phyloP scores from a whole-genome alignment of 257 asterid species.

The Solanum chiquidenum region DNA sequence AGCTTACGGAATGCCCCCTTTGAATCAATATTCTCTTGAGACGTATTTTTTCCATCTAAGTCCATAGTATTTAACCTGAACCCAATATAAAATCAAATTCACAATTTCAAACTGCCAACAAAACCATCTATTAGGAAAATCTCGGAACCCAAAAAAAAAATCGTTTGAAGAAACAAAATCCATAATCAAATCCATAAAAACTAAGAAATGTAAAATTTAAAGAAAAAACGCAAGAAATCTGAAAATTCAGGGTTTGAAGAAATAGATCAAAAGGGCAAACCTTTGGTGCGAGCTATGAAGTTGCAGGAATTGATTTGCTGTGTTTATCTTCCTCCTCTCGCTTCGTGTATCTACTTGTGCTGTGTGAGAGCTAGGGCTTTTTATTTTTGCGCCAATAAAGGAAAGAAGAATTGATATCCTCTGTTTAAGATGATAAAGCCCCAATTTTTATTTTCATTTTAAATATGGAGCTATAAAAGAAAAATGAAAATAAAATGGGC shows the following conservation, averaged over 20 bases:
- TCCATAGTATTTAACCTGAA: constrained; percentile 37
- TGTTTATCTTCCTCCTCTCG: background rate
- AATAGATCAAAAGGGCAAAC: background rate
- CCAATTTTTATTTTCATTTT: no score
- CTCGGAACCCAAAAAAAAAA: no score
- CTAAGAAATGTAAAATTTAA: background rate
- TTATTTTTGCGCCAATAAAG: background rate
- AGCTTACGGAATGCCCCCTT: constrained; percentile 77
- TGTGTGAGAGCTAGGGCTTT: background rate
- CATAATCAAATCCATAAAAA: no score
- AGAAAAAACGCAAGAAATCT: background rate
- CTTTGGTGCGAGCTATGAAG: background rate
- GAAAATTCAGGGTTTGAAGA: background rate
- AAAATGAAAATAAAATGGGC: no score
- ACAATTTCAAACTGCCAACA: background rate
- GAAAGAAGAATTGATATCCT: background rate
- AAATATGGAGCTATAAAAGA: no score
- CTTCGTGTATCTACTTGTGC: background rate
- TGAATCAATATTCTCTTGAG: constrained; percentile 25
- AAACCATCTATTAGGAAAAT: background rate
- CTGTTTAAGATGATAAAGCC: no score
- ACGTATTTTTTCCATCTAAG: constrained; percentile 17
- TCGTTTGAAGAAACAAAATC: no score
- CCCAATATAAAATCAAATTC: background rate
- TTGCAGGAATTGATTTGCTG: background rate